phyloP scores from a whole-genome alignment of 2,329 filamentous ascomycete species.

The Annulohypoxylon truncatum region DNA sequence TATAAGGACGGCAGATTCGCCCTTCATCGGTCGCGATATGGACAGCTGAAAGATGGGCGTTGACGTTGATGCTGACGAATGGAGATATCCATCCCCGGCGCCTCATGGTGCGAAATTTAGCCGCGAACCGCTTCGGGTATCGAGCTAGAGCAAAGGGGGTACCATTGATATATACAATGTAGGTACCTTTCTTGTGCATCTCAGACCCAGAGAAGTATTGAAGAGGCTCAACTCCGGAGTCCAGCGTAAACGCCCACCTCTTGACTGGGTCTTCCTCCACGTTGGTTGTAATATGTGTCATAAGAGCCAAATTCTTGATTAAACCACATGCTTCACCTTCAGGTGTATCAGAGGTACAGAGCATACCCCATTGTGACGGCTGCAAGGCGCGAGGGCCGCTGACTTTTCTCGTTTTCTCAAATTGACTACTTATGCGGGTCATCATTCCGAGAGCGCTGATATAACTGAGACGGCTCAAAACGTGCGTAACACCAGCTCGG shows the following conservation, averaged over 20 bases:
- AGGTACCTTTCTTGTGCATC: conserved; percentile 85
- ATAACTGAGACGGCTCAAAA: conserved; percentile 94
- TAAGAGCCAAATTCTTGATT: conserved; percentile 96
- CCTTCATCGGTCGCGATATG: conserved; percentile 98
- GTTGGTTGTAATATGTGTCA: conserved; percentile 99
- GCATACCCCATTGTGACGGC: conserved; percentile 97
- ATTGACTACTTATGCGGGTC: conserved; percentile 98
- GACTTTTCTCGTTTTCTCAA: conserved; percentile 98
- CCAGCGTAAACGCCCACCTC: conserved; percentile 86
- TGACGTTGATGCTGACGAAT: conserved; percentile 96
- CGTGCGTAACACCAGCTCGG: conserved; percentile 93
- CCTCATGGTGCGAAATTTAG: conserved; percentile 85
- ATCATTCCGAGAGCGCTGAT: conserved; percentile 99
- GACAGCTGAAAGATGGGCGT: conserved; percentile 89
- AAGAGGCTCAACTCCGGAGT: conserved; percentile 83
- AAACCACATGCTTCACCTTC: conserved; percentile 98
- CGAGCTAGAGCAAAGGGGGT: conserved; percentile 90
- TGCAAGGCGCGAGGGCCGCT: conserved; percentile 95
- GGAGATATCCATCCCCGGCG: conserved; percentile 93
- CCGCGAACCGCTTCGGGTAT: conserved; percentile 86
- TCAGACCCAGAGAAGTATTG: conserved; percentile 79
- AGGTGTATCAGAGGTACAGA: conserved; percentile 96
- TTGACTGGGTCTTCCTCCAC: conserved; percentile 92
- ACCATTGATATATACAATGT: conserved; percentile 94
- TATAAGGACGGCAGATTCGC: conserved; percentile 93